Evolutionary conservation across 78 protist genomes (phyloP), one percentile per base, ranked within the genome.

Genomic region (Chrysochromulina parva): DNA sequence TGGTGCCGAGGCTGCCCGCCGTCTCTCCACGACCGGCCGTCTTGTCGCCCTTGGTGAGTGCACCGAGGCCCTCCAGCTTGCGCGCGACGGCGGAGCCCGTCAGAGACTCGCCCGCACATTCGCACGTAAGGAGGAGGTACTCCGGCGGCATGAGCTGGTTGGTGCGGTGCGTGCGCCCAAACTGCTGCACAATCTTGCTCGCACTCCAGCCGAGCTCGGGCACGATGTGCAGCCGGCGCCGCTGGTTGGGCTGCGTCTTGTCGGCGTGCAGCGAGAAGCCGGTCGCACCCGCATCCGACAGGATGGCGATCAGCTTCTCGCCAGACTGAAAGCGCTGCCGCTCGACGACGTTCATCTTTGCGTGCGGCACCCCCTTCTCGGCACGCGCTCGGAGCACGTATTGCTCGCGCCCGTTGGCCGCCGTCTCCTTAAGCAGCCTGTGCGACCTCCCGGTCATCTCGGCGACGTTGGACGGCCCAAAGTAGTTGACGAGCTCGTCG

Each of bases 251-350:
- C 54, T 9, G 17, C 17, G 20, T 4, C 47, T 3, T 9, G 52
- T 71, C 80, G 24, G 80, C 80, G 80, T 71, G 80, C 52, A 71
- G 80, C 47, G 80, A 71, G 52, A 38, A 1, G 52, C 80, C 80
- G 20, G 80, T 38, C 26, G 53, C 9, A 52, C 54, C 80, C 13
- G 80, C 50, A 19, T n/a, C 50, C 26, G 52, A 7, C 22, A 71
- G 3, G 52, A 71, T 71, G 5, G 80, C 80, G 52, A 71, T 71
- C 24, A 14, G 53, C 52, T 71, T 71, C 80, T n/a, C 19, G 20
- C 80, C 80, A 4, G 50, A 3, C 47, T 38, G 80, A 26, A 71
- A 71, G 26, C 24, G 24, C 24, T 38, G 0, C 19, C 20, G 16
- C 80, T 71, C 80, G 7, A 4, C 16, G 6, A 71, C 3, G 80